Base-by-base conservation (phyloP, 2,329 filamentous ascomycete species). In the Neurospora sp. region DNA sequence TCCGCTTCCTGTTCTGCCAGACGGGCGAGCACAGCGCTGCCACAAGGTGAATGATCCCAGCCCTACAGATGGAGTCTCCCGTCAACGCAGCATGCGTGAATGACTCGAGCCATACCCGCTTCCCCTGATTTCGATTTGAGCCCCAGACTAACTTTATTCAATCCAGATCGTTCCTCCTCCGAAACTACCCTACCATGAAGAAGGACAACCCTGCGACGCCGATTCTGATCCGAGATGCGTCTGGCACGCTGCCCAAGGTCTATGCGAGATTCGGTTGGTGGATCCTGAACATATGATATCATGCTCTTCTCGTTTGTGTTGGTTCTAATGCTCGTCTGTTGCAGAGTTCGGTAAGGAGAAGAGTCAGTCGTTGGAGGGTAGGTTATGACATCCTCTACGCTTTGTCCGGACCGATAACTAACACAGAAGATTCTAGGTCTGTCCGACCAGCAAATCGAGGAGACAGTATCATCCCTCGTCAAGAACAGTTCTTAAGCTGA, bases 101-200 rank as follows among this genome's bases (percentile, higher is more conserved):
- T 36, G 67, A 68, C 15, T 42, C 52, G 38, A 40, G 17, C 38
- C n/a, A 66, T 68, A 19, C 66, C 33, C 66, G 28, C 28, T 36
- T 62, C 52, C 52, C 28, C 52, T 62, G 52, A 36, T 62, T 62
- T 36, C 15, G 28, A 33, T 3, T 15, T 36, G 52, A 62, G 23
- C 52, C 52, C 52, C 15, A 62, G 52, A 36, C 36, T 67, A 38
- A 67, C 66, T 23, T 39, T 1, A 33, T 40, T n/a, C 10, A 23
- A 38, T 28, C 67, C 76, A 97, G 96, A 81, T 90, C 91, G 38
- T 99, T 99, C 83, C 86, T 99, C 75, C 91, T 90, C 74, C 89
- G 93, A 80, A 90, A 93, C 75, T 99, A 99, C 82, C 96, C 96
- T 66, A 96, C 92, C 72, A 98, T 99, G 95, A 99, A 99, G 89